phyloP scores from a whole-genome alignment of 2,329 filamentous ascomycete genomes.

The Pleomassaria siparia region DNA sequence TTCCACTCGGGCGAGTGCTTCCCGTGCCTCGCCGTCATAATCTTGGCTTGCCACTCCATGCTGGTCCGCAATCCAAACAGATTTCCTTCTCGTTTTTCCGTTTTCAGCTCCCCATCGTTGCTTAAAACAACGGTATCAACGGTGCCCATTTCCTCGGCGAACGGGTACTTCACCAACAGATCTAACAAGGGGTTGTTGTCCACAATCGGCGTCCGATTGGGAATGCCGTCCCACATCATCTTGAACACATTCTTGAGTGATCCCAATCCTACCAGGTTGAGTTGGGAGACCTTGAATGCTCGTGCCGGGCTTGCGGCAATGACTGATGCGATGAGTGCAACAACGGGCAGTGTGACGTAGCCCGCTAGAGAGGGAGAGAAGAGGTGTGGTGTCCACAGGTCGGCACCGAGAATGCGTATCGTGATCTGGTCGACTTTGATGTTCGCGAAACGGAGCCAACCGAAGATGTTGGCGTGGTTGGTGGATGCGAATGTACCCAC shows the following conservation, averaged over 20 bases:
- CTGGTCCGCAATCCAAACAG: slow-evolving; percentile 5
- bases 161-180: slow-evolving; percentile 6
- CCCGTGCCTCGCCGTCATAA: slow-evolving; percentile 5
- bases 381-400: not conserved
- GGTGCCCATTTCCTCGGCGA: not conserved
- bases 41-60: slow-evolving; percentile 6
- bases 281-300: not conserved
- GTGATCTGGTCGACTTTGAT: slow-evolving; percentile 61
- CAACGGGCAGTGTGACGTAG: slow-evolving; percentile 1
- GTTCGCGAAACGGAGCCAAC: slow-evolving; percentile 45
- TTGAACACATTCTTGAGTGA: not conserved
- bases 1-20: slow-evolving; percentile 2
- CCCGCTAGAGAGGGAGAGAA: not conserved
- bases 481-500: slow-evolving; percentile 1
- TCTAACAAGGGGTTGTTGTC: slow-evolving; percentile 3
- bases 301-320: not conserved
- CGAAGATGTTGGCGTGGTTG: slow-evolving; percentile 4
- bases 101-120: not conserved
- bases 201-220: slow-evolving; percentile 2
- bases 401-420: slow-evolving; percentile 40
- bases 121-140: slow-evolving; percentile 1
- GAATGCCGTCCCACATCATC: slow-evolving; percentile 3
- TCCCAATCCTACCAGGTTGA: slow-evolving; percentile 3
- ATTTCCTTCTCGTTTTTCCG: slow-evolving; percentile 2
- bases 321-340: slow-evolving; percentile 6